Evolutionary conservation across 2,329 filamentous ascomycete species (phyloP).

Genomic region (Lachnellula cervina): DNA sequence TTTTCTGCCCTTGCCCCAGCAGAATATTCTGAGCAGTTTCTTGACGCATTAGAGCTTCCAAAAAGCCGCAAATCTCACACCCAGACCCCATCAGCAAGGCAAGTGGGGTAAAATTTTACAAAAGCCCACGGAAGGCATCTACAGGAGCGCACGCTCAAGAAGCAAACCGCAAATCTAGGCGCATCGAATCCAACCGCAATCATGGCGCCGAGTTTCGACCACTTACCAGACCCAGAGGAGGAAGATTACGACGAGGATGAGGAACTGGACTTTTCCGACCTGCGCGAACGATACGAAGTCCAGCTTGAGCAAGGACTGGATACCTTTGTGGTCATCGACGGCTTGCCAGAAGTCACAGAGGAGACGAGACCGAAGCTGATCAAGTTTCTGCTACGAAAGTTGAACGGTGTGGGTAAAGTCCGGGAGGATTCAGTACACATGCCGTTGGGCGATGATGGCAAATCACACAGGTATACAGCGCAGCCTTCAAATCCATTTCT

Average conservation of each 20-base stretch:
- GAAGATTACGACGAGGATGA: slow-evolving; percentile 82
- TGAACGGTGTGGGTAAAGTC: slow-evolving; percentile 79
- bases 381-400: slow-evolving; percentile 93
- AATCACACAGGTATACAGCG: slow-evolving; percentile 71
- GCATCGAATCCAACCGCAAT: slow-evolving; percentile 35
- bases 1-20: background rate
- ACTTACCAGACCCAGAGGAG: slow-evolving; percentile 85
- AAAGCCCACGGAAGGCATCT: slow-evolving; percentile 5
- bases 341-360: slow-evolving; percentile 81
- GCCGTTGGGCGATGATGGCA: slow-evolving; percentile 83
- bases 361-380: slow-evolving; percentile 91
- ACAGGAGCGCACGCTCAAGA: slow-evolving; percentile 1
- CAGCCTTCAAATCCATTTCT: background rate
- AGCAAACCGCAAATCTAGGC: background rate
- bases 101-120: slow-evolving; percentile 22
- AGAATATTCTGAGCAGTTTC: background rate
- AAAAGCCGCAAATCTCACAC: background rate
- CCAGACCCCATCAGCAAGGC: slow-evolving; percentile 2
- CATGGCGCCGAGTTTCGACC: slow-evolving; percentile 94
- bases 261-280: slow-evolving; percentile 92
- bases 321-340: slow-evolving; percentile 93
- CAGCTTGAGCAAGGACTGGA: slow-evolving; percentile 94
- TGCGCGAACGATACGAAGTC: slow-evolving; percentile 91
- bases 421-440: slow-evolving; percentile 87
- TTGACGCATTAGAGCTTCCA: background rate